A percentile compares a stretch with the other conserved stretches of the same genome.
Evolutionary conservation across 2,329 filamentous ascomycete species (phyloP).

Genomic region (Atkinsonella texensis): DNA sequence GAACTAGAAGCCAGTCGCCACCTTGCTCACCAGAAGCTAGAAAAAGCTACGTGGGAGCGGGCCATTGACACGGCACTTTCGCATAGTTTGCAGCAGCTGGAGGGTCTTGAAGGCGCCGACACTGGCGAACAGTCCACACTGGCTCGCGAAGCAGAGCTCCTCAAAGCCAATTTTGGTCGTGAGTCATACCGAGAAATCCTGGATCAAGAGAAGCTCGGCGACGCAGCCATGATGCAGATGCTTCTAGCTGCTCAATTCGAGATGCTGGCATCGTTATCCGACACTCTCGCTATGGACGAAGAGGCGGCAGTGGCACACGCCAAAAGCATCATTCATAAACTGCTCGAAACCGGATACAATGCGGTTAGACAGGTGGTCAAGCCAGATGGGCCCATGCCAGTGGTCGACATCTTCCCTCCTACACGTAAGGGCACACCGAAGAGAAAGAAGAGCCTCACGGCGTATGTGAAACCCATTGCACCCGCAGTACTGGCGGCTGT

Average conservation of each 20-base stretch:
- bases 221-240: conserved; percentile 67
- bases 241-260: conserved; percentile 87
- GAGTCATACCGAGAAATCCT: conserved; percentile 67
- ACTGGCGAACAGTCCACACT: conserved; percentile 55
- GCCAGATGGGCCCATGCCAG: conserved; percentile 58
- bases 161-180: conserved; percentile 71
- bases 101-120: conserved; percentile 40
- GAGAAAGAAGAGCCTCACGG: conserved; percentile 43
- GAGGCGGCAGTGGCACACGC: conserved; percentile 72
- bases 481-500: conserved; percentile 28
- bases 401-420: conserved; percentile 57
- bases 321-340: conserved; percentile 60
- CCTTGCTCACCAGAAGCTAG: conserved; percentile 75
- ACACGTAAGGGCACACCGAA: conserved; percentile 66
- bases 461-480: conserved; percentile 31
- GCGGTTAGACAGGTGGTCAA: conserved; percentile 78
- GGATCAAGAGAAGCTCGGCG: conserved; percentile 73
- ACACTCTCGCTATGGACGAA: conserved; percentile 72
- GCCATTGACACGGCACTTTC: conserved; percentile 78
- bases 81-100: conserved; percentile 69
- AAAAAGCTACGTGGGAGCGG: conserved; percentile 76
- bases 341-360: conserved; percentile 64
- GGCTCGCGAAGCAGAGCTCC: conserved; percentile 69
- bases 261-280: conserved; percentile 70
- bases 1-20: conserved; percentile 86